Conservation (phyloP, 176 grass and related monocot genomes). For the Lolium perenne region DNA sequence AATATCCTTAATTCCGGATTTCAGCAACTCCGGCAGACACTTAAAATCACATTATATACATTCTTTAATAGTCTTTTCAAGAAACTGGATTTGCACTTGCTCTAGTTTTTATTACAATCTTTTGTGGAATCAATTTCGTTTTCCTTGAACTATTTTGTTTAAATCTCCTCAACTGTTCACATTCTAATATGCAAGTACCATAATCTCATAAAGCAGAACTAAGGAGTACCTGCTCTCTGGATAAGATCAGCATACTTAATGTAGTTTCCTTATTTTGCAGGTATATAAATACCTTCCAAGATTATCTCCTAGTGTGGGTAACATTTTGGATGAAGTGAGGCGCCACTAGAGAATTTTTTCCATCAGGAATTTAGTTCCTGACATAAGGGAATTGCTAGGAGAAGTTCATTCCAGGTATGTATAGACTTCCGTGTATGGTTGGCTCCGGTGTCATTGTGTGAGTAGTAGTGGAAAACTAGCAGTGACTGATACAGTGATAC, state of each 20-base stretch:
- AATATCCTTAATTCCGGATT: constrained; percentile 1
- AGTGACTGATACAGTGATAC: neutral
- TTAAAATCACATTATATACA: neutral
- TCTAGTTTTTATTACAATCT: neutral
- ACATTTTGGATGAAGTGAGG: constrained; percentile 74
- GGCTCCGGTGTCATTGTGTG: neutral
- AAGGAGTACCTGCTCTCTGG: neutral
- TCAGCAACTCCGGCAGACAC: neutral
- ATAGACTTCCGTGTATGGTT: neutral
- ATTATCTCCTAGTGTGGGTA: constrained; percentile 79
- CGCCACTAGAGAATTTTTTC: constrained; percentile 65
- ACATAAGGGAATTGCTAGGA: constrained; percentile 25
- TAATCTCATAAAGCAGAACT: neutral
- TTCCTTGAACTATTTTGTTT: constrained; percentile 19
- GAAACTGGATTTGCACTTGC: constrained; percentile 4
- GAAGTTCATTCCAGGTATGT: constrained; percentile 38
- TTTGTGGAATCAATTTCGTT: constrained; percentile 19
- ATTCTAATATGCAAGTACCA: neutral
- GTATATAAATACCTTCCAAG: constrained; percentile 96
- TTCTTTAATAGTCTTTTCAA: constrained; percentile 1
- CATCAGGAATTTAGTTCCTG: constrained; percentile 32
- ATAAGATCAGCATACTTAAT: constrained; percentile 27
- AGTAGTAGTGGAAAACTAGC: neutral
- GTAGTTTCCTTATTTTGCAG: constrained; percentile 56
- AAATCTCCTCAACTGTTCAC: constrained; percentile 4